These are phyloP conservation scores for Panaeolus papilionaceus DNA, from an alignment of 768 basidiomycete genomes.

Conservation along the genomic window DNA sequence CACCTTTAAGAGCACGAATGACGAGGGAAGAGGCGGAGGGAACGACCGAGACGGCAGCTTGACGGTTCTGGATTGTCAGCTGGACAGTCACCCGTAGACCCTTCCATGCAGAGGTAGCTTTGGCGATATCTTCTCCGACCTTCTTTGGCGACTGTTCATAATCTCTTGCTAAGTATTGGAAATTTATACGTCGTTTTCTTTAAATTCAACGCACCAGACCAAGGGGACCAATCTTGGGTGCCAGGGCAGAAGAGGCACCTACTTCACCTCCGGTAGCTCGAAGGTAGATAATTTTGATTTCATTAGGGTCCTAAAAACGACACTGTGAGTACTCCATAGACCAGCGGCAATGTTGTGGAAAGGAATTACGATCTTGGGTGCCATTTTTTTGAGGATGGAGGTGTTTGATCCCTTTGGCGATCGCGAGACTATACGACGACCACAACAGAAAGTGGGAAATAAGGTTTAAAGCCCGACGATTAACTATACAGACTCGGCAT, in stretches of 20 bases:
- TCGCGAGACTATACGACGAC: slow-evolving; percentile 17
- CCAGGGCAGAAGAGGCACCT: slow-evolving; percentile 97
- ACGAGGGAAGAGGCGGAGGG: slow-evolving; percentile 97
- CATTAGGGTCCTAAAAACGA: slow-evolving; percentile 82
- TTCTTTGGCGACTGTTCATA: slow-evolving; percentile 92
- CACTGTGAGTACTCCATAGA: slow-evolving; percentile 6
- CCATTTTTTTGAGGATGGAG: slow-evolving; percentile 53
- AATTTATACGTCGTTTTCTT: slow-evolving; percentile 7
- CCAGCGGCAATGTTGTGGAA: not conserved
- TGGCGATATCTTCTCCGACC: slow-evolving; percentile 99
- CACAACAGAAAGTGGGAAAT: slow-evolving; percentile 30
- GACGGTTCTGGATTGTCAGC: slow-evolving; percentile 99
- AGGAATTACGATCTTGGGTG: slow-evolving; percentile 75
- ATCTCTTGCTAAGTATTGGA: slow-evolving; percentile 12
- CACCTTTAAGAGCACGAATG: slow-evolving; percentile 97
- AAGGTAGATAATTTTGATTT: slow-evolving; percentile 99
- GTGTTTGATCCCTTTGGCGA: slow-evolving; percentile 21
- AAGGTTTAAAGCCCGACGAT: slow-evolving; percentile 61
- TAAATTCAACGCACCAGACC: slow-evolving; percentile 78
- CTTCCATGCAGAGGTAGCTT: slow-evolving; percentile 98
- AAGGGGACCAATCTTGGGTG: slow-evolving; percentile 99
- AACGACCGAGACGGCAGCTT: slow-evolving; percentile 95
- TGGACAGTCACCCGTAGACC: slow-evolving; percentile 99
- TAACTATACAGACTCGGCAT: slow-evolving; percentile 63
- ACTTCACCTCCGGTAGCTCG: slow-evolving; percentile 99